Percentiles rank a stretch among this genome's conserved stretches.
Conservation (phyloP, 805 yeast species). For the Teunomyces aglyptinius region DNA sequence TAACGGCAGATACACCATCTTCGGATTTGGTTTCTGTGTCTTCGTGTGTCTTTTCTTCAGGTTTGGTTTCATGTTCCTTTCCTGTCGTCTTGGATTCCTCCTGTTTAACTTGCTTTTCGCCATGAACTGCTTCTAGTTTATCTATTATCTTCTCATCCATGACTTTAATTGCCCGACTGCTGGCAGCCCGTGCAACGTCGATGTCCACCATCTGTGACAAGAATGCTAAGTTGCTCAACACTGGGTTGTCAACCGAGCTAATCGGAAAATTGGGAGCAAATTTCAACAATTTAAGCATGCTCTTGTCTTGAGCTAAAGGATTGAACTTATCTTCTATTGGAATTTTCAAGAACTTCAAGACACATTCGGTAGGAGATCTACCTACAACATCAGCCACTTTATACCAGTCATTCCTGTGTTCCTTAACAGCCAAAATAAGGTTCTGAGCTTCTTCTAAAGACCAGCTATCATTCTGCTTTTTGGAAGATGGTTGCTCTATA, state of each 20-base stretch:
- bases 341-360: constrained; percentile 71
- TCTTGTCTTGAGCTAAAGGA: constrained; percentile 35
- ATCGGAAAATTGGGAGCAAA: constrained; percentile 84
- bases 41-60: constrained; percentile 9
- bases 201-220: constrained; percentile 83
- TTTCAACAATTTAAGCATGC: constrained; percentile 68
- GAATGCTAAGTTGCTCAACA: constrained; percentile 87
- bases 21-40: constrained; percentile 7
- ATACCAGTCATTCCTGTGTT: constrained; percentile 75
- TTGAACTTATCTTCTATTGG: constrained; percentile 76
- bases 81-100: constrained; percentile 4
- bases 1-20: background rate
- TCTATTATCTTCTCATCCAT: constrained; percentile 43
- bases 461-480: constrained; percentile 54
- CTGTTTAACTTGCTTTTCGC: constrained; percentile 10
- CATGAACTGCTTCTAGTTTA: constrained; percentile 35
- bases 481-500: constrained; percentile 15
- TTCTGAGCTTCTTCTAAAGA: constrained; percentile 56
- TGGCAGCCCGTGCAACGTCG: constrained; percentile 80
- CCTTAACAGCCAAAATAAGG: constrained; percentile 61
- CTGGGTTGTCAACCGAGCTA: constrained; percentile 86
- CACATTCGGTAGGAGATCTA: constrained; percentile 75
- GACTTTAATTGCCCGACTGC: constrained; percentile 55
- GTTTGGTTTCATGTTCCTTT: constrained; percentile 8
- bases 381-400: constrained; percentile 61